Conservation (phyloP, 257 asterid species). For the Nicotiana tabacum region DNA sequence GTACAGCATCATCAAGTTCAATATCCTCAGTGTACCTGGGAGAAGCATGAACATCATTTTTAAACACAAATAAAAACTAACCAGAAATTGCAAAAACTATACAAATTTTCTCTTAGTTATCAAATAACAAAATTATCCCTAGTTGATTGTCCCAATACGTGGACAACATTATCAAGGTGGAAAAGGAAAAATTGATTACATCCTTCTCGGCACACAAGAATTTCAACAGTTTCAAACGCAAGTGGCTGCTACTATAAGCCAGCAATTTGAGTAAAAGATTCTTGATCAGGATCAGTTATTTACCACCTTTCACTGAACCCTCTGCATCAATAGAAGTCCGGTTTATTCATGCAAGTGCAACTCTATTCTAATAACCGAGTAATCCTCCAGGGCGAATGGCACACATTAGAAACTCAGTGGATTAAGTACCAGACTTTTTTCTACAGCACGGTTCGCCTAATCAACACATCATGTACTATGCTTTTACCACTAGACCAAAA, state of each 20-base stretch:
- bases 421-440: too few species aligned
- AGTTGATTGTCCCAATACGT: not conserved
- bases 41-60: not conserved
- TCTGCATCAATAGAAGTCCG: not conserved
- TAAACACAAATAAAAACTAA: not conserved
- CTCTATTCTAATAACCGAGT: not conserved
- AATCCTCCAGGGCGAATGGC: too few species aligned
- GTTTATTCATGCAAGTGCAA: not conserved
- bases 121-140: not conserved
- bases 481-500: too few species aligned
- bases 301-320: not conserved
- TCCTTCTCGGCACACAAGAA: not conserved
- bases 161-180: not conserved
- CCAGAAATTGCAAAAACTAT: not conserved
- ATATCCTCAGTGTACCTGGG: constrained; percentile 90
- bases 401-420: too few species aligned
- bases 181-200: not conserved
- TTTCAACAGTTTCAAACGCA: not conserved
- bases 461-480: too few species aligned
- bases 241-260: not conserved
- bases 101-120: not conserved
- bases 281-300: not conserved
- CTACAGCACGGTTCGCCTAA: too few species aligned
- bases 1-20: constrained; percentile 99
- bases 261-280: not conserved